Evolutionary conservation across 2,329 filamentous ascomycete genomes (phyloP), one percentile per base, ranked within the genome.

Genomic region (Colletotrichum chlorophyti): DNA sequence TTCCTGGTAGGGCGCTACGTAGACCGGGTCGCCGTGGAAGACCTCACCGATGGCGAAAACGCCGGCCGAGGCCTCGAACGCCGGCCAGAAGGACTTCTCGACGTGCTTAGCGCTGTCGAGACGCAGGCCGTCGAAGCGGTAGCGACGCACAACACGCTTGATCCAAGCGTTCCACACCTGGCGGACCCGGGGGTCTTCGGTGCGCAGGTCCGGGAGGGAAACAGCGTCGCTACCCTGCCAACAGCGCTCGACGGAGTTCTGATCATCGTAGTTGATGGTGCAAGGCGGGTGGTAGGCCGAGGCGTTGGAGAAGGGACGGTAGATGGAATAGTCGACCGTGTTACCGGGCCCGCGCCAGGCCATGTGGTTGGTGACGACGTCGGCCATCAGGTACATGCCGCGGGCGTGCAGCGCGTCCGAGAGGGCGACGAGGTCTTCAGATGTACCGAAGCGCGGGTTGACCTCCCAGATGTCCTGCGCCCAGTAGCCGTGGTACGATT

Each of bases 41-140:
- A 88, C 84, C 66, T 89, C 86, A 9, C 86, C 86, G 12, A 87
- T 75, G 5, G 79, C 75, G 68, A 86, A 88, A 2, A 87, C 81
- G 5, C 83, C 85, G 1, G 83, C 77, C 2, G 79, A 80, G 6
- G 74, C 64, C 19, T 78, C 72, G 63, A 88, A 89, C 0, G 66
- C 70, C 0, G 82, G 72, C 75, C 84, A 86, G 69, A 87, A 89
- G 10, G 75, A 76, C 60, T 80, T 79, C 61, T 85, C 78, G 12
- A 87, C 83, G 67, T 88, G 83, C 70, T 85, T 86, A 61, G 83
- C 83, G 0, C 83, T 86, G 62, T 88, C 85, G 63, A 87, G 81
- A 29, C 85, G 82, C 10, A 86, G 73, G 3, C 84, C 83, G 66
- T 86, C 85, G 74, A 89, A 85, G 15, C 75, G 76, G 66, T 88